A percentile compares a stretch with the other conserved stretches of the same genome.
Evolutionary conservation across 2,329 filamentous ascomycete genomes (phyloP).

Genomic region (Plenodomus lindquistii): DNA sequence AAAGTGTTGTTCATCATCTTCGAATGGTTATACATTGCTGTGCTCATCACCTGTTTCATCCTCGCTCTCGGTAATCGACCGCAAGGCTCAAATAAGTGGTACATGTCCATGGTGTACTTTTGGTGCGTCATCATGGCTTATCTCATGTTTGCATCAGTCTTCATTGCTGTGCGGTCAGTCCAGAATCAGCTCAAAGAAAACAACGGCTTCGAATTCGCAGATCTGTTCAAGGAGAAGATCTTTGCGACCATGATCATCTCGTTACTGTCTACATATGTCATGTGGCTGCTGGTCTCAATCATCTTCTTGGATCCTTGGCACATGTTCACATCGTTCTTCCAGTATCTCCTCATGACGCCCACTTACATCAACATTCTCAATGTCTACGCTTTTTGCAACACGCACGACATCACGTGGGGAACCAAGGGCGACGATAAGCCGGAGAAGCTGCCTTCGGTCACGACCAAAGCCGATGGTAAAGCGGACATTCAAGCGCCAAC

Average conservation of each 20-base stretch:
- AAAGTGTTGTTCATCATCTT: slow-evolving; percentile 85
- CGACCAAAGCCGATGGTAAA: slow-evolving; percentile 90
- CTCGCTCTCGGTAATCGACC: slow-evolving; percentile 92
- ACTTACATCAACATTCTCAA: slow-evolving; percentile 99
- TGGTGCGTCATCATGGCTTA: slow-evolving; percentile 94
- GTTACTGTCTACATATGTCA: slow-evolving; percentile 85
- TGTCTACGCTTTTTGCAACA: slow-evolving; percentile 98
- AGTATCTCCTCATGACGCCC: slow-evolving; percentile 93
- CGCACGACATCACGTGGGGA: slow-evolving; percentile 96
- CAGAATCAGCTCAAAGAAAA: slow-evolving; percentile 65
- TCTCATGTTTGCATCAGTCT: slow-evolving; percentile 91
- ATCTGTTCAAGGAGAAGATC: slow-evolving; percentile 82
- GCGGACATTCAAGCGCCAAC: slow-evolving; percentile 85
- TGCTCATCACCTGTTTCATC: slow-evolving; percentile 92
- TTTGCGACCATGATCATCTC: slow-evolving; percentile 96
- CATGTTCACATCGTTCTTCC: slow-evolving; percentile 91
- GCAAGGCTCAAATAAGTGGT: slow-evolving; percentile 89
- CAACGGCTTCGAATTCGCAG: slow-evolving; percentile 68
- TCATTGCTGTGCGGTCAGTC: slow-evolving; percentile 88
- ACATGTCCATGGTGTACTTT: slow-evolving; percentile 98
- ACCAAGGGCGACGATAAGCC: slow-evolving; percentile 98
- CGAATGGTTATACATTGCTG: slow-evolving; percentile 93
- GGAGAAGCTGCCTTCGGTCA: slow-evolving; percentile 85
- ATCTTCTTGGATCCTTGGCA: slow-evolving; percentile 99
- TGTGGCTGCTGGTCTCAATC: slow-evolving; percentile 89